These are phyloP conservation scores for Petunia hybrid DNA, from an alignment of 305 asterid species.

Conservation along the genomic window DNA sequence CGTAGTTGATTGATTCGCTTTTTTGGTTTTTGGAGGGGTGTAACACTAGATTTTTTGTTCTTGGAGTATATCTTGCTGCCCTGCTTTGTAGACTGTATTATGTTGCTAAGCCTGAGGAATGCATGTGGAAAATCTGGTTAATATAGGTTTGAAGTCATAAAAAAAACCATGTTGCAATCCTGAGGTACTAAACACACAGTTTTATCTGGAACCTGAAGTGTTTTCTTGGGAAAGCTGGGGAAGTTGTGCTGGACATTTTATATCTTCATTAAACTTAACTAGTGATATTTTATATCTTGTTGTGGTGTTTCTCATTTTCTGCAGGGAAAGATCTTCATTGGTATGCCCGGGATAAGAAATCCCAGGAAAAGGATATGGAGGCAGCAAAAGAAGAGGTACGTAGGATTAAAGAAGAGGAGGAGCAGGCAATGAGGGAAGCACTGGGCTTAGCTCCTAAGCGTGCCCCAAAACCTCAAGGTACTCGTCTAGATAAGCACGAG, in stretches of 20 bases:
- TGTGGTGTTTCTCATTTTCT: slow-evolving; percentile 17
- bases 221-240: not conserved
- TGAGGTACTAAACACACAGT: not conserved
- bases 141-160: not conserved
- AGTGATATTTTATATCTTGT: slow-evolving; percentile 13
- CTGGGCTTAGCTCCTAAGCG: slow-evolving; percentile 97
- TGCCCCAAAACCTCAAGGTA: slow-evolving; percentile 64
- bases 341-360: slow-evolving; percentile 85
- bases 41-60: not conserved
- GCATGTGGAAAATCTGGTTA: not conserved
- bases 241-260: slow-evolving; percentile 22
- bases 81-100: not conserved
- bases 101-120: slow-evolving; percentile 1
- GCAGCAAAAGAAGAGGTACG: slow-evolving; percentile 85
- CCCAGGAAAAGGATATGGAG: slow-evolving; percentile 51
- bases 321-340: slow-evolving; percentile 94
- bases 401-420: slow-evolving; percentile 97
- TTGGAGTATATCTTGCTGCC: not conserved
- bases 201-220: slow-evolving; percentile 1
- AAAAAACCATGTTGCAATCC: not conserved
- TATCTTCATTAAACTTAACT: slow-evolving; percentile 8
- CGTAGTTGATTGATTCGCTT: not conserved
- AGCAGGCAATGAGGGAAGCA: slow-evolving; percentile 99
- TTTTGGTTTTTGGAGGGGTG: not conserved
- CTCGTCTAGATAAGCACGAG: slow-evolving; percentile 93